Percentiles rank a stretch among this genome's conserved stretches.
phyloP scores from a whole-genome alignment of 2,329 filamentous ascomycete genomes.

The Hymenoscyphus repandus region DNA sequence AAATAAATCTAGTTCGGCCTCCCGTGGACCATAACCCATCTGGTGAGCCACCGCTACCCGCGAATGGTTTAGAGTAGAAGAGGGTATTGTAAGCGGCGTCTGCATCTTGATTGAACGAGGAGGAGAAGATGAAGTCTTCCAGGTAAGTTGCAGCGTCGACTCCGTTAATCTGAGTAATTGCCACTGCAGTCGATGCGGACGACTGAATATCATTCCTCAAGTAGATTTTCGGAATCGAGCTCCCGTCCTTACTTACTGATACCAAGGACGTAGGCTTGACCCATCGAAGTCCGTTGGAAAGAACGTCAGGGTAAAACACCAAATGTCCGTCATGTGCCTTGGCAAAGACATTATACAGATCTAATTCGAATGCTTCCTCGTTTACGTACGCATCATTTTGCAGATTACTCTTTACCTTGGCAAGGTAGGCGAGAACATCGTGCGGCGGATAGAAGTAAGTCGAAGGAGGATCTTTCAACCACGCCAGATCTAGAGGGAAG shows the following conservation, averaged over 20 bases:
- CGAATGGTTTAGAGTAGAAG: conserved; percentile 33
- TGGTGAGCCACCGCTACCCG: conserved; percentile 11
- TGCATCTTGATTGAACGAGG: conserved; percentile 35
- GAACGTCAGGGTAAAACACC: conserved; percentile 42
- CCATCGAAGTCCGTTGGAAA: conserved; percentile 47
- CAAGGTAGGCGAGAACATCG: conserved; percentile 43
- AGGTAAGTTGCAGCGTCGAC: conserved; percentile 45
- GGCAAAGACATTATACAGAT: conserved; percentile 47
- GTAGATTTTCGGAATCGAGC: conserved; percentile 52
- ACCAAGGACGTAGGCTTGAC: conserved; percentile 46
- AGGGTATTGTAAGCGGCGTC: conserved; percentile 39
- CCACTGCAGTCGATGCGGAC: conserved; percentile 38
- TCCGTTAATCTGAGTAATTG: conserved; percentile 52
- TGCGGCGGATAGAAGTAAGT: conserved; percentile 44
- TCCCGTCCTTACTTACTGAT: conserved; percentile 56
- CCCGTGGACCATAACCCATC: conserved; percentile 35
- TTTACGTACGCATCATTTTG: conserved; percentile 39
- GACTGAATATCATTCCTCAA: conserved; percentile 43
- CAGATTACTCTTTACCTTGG: conserved; percentile 40
- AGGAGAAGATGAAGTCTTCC: conserved; percentile 37
- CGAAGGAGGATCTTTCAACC: conserved; percentile 45
- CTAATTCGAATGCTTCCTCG: conserved; percentile 51
- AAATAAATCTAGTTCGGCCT: conserved; percentile 34
- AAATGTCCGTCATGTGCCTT: conserved; percentile 63
- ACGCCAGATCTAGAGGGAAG: conserved; percentile 21